Base-by-base conservation (phyloP, 2,329 filamentous ascomycete species). In the Alternaria panax region DNA sequence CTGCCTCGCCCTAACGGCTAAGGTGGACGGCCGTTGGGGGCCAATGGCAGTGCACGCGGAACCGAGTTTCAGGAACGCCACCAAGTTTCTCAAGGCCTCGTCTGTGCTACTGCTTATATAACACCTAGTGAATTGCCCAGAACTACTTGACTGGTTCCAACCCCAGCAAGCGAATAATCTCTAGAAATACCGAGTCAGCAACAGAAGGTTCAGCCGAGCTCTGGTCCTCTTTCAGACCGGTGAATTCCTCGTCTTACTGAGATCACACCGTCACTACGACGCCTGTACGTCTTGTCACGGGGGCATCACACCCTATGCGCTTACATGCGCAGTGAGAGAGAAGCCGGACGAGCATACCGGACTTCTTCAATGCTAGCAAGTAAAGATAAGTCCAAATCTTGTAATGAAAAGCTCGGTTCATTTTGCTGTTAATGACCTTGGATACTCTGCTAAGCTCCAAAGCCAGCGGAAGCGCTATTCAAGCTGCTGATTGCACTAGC, bases 1-100 rank as follows among this genome's bases (percentile, higher is more conserved):
- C 59, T 62, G 59, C 59, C 59, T 62, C 52, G 59, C 50, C 59
- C 51, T 62, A 38, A 38, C 7, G 14, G 34, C 34, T 9, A 59
- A 40, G 55, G 40, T 34, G 20, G 32, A 50, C 24, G 51, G 34
- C 36, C 42, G 28, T 46, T 22, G 45, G 56, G 56, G 56, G 56
- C 56, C 56, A 47, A 55, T 54, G 59, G 47, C 59, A 45, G 55
- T 59, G 51, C 45, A 52, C 24, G 46, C 52, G 24, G 46, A 38
- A 51, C 51, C 42, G 34, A 53, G 24, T 53, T 54, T 41, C 30
- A 48, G 30, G 48, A 47, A 25, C 56, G 30, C 43, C 56, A 54
- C 56, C 43, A 50, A 54, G 56, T 20, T 38, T 22, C 24, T 16
- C 24, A 42, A 28, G 38, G 51, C 45, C 50, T 47, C 51, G 54